phyloP scores from a whole-genome alignment of 2,329 filamentous ascomycete species.

The Orbilia oligospora region DNA sequence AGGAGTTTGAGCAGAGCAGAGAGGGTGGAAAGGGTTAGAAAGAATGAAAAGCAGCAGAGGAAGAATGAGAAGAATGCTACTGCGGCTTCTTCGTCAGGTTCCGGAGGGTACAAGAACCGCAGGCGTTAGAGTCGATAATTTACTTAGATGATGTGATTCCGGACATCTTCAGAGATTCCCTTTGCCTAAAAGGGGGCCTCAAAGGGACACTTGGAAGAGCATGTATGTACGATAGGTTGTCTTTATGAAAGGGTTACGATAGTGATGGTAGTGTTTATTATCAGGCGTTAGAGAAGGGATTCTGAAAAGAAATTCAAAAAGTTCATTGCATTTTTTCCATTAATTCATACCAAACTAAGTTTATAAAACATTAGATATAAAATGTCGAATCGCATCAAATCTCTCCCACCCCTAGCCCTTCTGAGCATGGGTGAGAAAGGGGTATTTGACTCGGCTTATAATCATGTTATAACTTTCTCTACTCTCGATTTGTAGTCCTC shows the following conservation, averaged over 20 bases:
- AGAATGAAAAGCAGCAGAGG: conserved; percentile 77
- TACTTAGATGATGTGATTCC: background rate
- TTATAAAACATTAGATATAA: background rate
- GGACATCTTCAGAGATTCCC: no score
- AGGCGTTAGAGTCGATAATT: conserved; percentile 27
- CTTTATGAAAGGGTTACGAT: conserved; percentile 22
- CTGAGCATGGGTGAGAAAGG: conserved; percentile 54
- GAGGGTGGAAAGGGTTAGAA: conserved; percentile 77
- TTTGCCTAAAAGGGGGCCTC: no score
- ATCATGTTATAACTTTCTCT: conserved; percentile 38
- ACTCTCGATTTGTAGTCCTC: conserved; percentile 61
- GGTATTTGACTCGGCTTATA: conserved; percentile 56
- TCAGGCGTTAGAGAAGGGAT: conserved; percentile 52
- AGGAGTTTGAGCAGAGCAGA: conserved; percentile 74
- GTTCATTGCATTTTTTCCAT: conserved; percentile 2
- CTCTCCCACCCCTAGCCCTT: conserved; percentile 57
- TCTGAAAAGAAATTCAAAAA: background rate
- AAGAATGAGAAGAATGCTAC: conserved; percentile 74
- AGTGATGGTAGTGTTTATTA: background rate
- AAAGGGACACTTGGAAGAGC: background rate
- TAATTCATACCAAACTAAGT: background rate
- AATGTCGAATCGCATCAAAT: conserved; percentile 59
- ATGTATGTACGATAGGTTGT: conserved; percentile 44
- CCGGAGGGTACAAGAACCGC: conserved; percentile 56
- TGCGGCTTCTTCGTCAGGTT: conserved; percentile 10